A percentile compares a stretch with the other conserved stretches of the same genome.
These are phyloP conservation scores for Plasmopara viticola DNA, from an alignment of 352 stramenopile species.

Conservation along the genomic window DNA sequence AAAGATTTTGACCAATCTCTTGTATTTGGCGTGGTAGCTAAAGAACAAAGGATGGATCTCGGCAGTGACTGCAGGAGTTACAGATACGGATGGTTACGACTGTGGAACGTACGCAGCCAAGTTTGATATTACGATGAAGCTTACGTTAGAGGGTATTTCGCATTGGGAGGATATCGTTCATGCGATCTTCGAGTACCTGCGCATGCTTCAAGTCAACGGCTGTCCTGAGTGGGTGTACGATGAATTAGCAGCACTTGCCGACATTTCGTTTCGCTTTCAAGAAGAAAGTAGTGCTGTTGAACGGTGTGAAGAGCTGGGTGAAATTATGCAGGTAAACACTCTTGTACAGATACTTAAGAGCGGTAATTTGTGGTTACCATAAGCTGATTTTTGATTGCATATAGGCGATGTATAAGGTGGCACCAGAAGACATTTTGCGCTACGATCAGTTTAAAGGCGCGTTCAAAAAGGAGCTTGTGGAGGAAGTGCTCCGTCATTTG, in stretches of 20 bases:
- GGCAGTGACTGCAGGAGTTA: constrained; percentile 62
- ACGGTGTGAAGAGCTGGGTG: constrained; percentile 59
- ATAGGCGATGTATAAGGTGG: constrained; percentile 53
- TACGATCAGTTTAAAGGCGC: constrained; percentile 55
- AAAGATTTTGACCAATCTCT: constrained; percentile 5
- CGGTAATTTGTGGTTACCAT: not conserved
- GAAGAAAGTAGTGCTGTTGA: constrained; percentile 65
- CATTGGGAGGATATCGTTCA: constrained; percentile 57
- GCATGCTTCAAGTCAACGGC: constrained; percentile 43
- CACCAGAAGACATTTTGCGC: constrained; percentile 44
- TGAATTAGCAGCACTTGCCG: constrained; percentile 54
- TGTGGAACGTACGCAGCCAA: constrained; percentile 56
- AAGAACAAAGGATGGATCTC: constrained; percentile 76
- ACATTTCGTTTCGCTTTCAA: constrained; percentile 73
- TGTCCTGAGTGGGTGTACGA: constrained; percentile 68
- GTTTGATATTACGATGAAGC: constrained; percentile 71
- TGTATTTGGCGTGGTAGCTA: constrained; percentile 29
- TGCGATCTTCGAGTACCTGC: constrained; percentile 62
- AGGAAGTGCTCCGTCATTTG: constrained; percentile 39
- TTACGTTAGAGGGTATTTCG: constrained; percentile 52
- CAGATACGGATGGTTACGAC: constrained; percentile 66
- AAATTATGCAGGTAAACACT: constrained; percentile 56
- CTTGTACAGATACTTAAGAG: not conserved
- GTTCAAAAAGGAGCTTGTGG: constrained; percentile 40
- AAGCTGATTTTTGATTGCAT: not conserved